These are phyloP conservation scores for Pyrus communis DNA, from an alignment of 306 rosid species.

Conservation along the genomic window DNA sequence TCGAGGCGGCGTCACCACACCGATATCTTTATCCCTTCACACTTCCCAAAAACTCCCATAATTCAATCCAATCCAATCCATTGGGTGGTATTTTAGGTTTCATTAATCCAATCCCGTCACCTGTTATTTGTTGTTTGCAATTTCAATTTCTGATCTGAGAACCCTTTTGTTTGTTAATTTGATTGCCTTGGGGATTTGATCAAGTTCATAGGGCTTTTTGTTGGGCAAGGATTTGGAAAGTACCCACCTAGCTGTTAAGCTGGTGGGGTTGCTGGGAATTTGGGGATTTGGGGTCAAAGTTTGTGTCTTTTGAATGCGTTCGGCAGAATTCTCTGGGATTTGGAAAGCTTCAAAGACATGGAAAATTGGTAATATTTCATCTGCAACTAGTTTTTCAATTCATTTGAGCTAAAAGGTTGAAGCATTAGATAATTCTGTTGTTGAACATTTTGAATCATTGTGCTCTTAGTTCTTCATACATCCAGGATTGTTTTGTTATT, in stretches of 20 bases:
- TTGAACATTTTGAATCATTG: not conserved
- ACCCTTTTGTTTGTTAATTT: not conserved
- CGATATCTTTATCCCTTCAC: slow-evolving; percentile 30
- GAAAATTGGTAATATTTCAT: slow-evolving; percentile 1
- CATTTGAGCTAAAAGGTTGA: not conserved
- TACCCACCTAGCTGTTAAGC: slow-evolving; percentile 2
- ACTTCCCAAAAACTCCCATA: slow-evolving; percentile 13
- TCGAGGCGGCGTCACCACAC: slow-evolving; percentile 19
- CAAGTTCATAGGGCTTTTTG: not conserved
- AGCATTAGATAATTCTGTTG: not conserved
- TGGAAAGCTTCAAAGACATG: not conserved
- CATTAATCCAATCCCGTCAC: not conserved
- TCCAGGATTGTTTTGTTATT: not conserved
- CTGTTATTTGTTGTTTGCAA: not conserved
- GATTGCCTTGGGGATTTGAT: not conserved
- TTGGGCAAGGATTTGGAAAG: not conserved
- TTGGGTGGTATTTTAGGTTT: not conserved
- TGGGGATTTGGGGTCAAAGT: not conserved
- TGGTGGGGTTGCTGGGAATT: slow-evolving; percentile 7
- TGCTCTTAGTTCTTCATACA: not conserved
- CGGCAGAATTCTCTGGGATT: not conserved
- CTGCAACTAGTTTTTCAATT: not conserved
- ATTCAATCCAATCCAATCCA: not conserved
- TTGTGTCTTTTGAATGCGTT: not conserved
- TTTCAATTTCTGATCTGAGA: not conserved